Percentiles rank a stretch among this genome's conserved stretches.
Conservation (phyloP, 257 asterid genomes). For the Marsdenia floribunda region DNA sequence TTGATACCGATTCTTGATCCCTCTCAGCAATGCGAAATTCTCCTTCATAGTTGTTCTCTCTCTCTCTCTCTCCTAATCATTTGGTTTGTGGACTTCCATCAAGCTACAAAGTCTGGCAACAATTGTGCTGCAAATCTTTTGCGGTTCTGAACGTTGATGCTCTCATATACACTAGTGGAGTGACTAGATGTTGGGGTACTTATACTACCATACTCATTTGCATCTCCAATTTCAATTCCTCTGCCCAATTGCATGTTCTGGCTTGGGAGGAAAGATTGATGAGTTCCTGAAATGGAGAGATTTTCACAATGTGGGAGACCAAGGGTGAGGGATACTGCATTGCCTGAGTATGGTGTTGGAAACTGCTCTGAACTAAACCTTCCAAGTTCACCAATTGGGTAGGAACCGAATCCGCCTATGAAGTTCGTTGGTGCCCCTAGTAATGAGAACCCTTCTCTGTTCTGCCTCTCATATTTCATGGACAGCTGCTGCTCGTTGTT, state of each 20-base stretch:
- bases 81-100: conserved; percentile 13
- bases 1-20: conserved; percentile 4
- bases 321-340: conserved; percentile 76
- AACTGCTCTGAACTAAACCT: conserved; percentile 63
- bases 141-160: conserved; percentile 61
- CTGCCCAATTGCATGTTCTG: conserved; percentile 55
- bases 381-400: conserved; percentile 68
- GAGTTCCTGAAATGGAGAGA: conserved; percentile 56
- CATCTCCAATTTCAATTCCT: conserved; percentile 48
- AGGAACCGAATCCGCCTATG: conserved; percentile 83
- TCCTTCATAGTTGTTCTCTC: not conserved
- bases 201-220: conserved; percentile 39
- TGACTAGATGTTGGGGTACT: conserved; percentile 43
- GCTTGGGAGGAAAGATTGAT: conserved; percentile 55
- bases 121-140: conserved; percentile 78
- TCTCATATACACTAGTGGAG: conserved; percentile 55
- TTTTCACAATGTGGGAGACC: conserved; percentile 89
- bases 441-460: conserved; percentile 54
- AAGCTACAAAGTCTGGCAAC: conserved; percentile 84
- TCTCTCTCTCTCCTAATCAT: not conserved
- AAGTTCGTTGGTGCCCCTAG: conserved; percentile 80
- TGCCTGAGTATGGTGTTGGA: conserved; percentile 61
- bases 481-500: conserved; percentile 40
- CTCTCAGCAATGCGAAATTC: not conserved
- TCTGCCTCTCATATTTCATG: conserved; percentile 57